phyloP scores from a whole-genome alignment of 73 alveolate genomes.

The Symbiodinium pilosum region DNA sequence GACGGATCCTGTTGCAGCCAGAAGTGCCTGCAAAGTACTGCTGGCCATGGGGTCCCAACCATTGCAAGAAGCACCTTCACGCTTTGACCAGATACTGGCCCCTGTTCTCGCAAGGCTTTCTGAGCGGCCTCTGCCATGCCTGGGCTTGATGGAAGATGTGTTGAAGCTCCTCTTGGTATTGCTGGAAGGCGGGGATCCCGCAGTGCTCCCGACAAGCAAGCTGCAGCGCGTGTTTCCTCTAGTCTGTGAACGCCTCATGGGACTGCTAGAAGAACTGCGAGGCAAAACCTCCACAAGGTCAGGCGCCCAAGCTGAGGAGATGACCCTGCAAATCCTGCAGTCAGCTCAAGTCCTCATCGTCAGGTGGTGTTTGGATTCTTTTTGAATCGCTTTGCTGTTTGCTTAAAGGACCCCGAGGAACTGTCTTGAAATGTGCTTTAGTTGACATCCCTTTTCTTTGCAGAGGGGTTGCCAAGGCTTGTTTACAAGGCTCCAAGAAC shows the following conservation, averaged over 20 bases:
- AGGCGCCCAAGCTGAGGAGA: background rate
- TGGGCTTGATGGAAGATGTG: conserved; percentile 26
- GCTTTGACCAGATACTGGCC: conserved; percentile 56
- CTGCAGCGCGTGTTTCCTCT: conserved; percentile 33
- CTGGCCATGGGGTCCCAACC: background rate
- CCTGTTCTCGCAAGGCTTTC: conserved; percentile 43
- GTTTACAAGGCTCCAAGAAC: too few relatives aligned
- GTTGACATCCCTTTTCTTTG: too few relatives aligned
- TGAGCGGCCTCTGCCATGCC: conserved; percentile 43
- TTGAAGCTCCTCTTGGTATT: background rate
- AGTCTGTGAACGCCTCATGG: conserved; percentile 29
- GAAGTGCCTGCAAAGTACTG: conserved; percentile 30
- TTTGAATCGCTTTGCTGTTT: too few relatives aligned
- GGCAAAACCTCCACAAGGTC: background rate
- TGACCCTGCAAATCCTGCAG: background rate
- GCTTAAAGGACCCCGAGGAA: too few relatives aligned
- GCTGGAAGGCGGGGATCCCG: background rate
- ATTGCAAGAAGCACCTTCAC: too few relatives aligned
- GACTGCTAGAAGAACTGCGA: conserved; percentile 10
- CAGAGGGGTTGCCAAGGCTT: too few relatives aligned
- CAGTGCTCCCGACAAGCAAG: background rate
- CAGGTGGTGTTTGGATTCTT: too few relatives aligned
- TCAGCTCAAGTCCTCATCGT: background rate
- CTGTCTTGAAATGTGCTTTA: too few relatives aligned
- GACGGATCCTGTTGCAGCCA: conserved; percentile 31